A percentile compares a stretch with the other conserved stretches of the same genome.
These are phyloP conservation scores for Danielia reshetovae DNA, from an alignment of 805 yeast genomes.

Conservation along the genomic window DNA sequence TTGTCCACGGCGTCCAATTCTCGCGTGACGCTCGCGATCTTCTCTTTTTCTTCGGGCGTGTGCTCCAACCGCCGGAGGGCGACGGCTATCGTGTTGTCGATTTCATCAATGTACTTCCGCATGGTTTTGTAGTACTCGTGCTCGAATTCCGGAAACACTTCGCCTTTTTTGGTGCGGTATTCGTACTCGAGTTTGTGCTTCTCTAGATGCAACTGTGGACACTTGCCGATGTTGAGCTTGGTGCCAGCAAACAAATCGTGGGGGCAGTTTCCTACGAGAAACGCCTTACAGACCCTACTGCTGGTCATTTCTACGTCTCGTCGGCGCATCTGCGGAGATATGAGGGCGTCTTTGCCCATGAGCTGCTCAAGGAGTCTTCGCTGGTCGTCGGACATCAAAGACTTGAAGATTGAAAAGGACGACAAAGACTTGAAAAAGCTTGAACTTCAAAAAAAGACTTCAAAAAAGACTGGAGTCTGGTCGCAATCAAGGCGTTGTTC, in stretches of 20 bases:
- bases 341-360: constrained; percentile 62
- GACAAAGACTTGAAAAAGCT: background rate
- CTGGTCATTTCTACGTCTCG: constrained; percentile 40
- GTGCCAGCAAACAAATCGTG: constrained; percentile 79
- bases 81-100: constrained; percentile 58
- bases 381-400: constrained; percentile 63
- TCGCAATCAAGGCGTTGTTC: background rate
- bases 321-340: constrained; percentile 28
- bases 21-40: constrained; percentile 49
- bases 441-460: no score
- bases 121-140: constrained; percentile 47
- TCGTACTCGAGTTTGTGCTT: constrained; percentile 71
- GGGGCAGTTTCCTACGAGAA: constrained; percentile 82
- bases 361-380: constrained; percentile 71
- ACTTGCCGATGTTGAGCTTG: constrained; percentile 76
- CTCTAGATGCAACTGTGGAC: constrained; percentile 72
- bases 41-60: constrained; percentile 69
- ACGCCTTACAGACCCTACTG: constrained; percentile 68
- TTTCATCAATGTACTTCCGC: constrained; percentile 57
- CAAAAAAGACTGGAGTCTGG: background rate
- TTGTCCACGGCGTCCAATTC: constrained; percentile 61
- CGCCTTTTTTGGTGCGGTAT: constrained; percentile 37
- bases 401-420: background rate
- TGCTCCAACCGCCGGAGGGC: constrained; percentile 66
- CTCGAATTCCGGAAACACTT: constrained; percentile 48